phyloP scores from a whole-genome alignment of 2,329 filamentous ascomycete species.

The Aureobasidium sp. region DNA sequence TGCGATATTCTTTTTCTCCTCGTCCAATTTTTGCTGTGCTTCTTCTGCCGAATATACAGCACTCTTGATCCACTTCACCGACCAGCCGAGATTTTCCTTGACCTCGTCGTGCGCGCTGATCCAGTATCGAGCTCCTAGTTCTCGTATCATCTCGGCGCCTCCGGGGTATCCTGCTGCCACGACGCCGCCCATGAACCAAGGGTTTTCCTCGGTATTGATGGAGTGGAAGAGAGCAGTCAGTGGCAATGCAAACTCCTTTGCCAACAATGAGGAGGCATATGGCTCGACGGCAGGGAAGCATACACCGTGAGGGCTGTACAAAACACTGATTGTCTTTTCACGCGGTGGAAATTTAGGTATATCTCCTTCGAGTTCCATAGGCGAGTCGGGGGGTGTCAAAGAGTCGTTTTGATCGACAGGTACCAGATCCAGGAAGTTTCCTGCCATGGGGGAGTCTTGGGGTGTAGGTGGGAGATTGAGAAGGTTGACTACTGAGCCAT shows the following conservation, averaged over 20 bases:
- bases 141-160: conserved; percentile 50
- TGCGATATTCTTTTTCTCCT: background rate
- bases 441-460: conserved; percentile 15
- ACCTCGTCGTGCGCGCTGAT: conserved; percentile 56
- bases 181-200: conserved; percentile 56
- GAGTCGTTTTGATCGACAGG: background rate
- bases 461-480: conserved; percentile 28
- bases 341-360: conserved; percentile 29
- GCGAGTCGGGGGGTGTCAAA: conserved; percentile 6
- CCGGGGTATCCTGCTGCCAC: conserved; percentile 51
- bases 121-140: conserved; percentile 51
- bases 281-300: conserved; percentile 46
- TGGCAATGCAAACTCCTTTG: conserved; percentile 49
- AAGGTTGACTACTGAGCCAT: conserved; percentile 32
- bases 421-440: background rate
- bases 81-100: conserved; percentile 49
- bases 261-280: conserved; percentile 53
- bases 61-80: conserved; percentile 46
- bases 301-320: conserved; percentile 61
- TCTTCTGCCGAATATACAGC: conserved; percentile 41
- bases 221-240: conserved; percentile 59
- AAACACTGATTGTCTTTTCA: conserved; percentile 48
- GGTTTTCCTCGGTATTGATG: conserved; percentile 53
- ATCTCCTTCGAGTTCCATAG: conserved; percentile 18
- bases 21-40: conserved; percentile 34